These are phyloP conservation scores for Bryoglossum gracile DNA, from an alignment of 495 filamentous ascomycete genomes.

Conservation along the genomic window DNA sequence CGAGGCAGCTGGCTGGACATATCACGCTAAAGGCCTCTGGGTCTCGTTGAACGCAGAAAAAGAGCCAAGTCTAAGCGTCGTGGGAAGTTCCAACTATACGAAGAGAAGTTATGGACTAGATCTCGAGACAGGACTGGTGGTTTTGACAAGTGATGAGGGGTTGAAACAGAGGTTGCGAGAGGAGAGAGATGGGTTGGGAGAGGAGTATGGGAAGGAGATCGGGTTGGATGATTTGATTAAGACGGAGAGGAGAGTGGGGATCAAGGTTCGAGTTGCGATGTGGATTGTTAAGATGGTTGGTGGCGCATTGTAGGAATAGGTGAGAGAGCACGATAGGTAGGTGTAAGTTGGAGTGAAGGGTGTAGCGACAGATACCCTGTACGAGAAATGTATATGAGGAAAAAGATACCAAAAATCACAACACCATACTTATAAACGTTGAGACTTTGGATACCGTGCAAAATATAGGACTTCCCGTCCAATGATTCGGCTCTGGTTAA, in stretches of 20 bases:
- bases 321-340: background rate
- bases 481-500: too few relatives aligned
- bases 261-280: slow-evolving; percentile 84
- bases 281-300: slow-evolving; percentile 74
- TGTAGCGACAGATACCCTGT: too few relatives aligned
- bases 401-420: too few relatives aligned
- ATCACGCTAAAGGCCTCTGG: slow-evolving; percentile 97
- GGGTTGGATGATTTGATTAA: slow-evolving; percentile 68
- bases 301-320: slow-evolving; percentile 48
- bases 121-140: slow-evolving; percentile 75
- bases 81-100: slow-evolving; percentile 95
- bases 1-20: slow-evolving; percentile 83
- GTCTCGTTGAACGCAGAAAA: slow-evolving; percentile 57
- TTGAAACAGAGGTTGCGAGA: slow-evolving; percentile 66
- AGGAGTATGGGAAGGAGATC: slow-evolving; percentile 54
- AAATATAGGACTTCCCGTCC: too few relatives aligned
- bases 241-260: slow-evolving; percentile 72
- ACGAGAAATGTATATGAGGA: too few relatives aligned
- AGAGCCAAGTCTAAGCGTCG: slow-evolving; percentile 67
- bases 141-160: slow-evolving; percentile 71
- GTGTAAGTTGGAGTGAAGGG: too few relatives aligned
- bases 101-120: slow-evolving; percentile 88
- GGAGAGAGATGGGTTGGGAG: slow-evolving; percentile 70
- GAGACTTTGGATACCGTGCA: too few relatives aligned
- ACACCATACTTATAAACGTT: too few relatives aligned